Evolutionary conservation across 2,329 filamentous ascomycete species (phyloP).

Genomic region (Trichoderma afroharzianum): DNA sequence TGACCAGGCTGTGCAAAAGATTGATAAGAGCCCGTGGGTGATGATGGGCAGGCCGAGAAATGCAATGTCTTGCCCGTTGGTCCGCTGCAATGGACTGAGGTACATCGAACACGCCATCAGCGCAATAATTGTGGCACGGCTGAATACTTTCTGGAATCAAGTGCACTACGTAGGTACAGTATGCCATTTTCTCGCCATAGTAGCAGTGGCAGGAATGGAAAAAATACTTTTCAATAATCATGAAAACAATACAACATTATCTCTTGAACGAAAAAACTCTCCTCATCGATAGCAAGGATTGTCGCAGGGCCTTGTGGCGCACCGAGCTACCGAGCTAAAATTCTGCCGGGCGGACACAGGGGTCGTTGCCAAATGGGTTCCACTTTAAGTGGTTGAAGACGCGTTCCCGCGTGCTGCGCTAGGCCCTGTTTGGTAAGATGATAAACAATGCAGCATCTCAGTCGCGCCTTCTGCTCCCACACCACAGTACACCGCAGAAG

Average conservation of each 20-base stretch:
- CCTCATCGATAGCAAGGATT: neutral
- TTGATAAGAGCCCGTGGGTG: neutral
- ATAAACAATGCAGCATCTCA: constrained; percentile 38
- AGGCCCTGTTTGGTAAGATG: constrained; percentile 27
- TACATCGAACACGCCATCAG: neutral
- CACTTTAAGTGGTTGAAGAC: constrained; percentile 21
- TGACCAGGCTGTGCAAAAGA: neutral
- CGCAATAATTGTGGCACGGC: neutral
- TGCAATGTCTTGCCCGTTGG: constrained; percentile 21
- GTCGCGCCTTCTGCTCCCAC: constrained; percentile 12
- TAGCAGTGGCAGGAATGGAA: neutral
- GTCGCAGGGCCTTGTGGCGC: neutral
- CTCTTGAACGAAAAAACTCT: neutral
- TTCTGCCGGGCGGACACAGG: constrained; percentile 7
- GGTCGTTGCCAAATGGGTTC: neutral
- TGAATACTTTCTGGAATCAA: neutral
- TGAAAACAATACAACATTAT: neutral
- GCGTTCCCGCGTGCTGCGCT: constrained; percentile 33
- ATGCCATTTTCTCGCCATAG: neutral
- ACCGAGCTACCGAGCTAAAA: neutral
- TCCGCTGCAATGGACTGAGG: constrained; percentile 8
- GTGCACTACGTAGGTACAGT: neutral
- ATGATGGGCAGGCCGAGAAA: constrained; percentile 20
- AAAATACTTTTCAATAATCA: neutral
- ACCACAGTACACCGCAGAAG: neutral